These are phyloP conservation scores for Canna indica DNA, from an alignment of 176 grass and related monocot genomes.

Conservation along the genomic window DNA sequence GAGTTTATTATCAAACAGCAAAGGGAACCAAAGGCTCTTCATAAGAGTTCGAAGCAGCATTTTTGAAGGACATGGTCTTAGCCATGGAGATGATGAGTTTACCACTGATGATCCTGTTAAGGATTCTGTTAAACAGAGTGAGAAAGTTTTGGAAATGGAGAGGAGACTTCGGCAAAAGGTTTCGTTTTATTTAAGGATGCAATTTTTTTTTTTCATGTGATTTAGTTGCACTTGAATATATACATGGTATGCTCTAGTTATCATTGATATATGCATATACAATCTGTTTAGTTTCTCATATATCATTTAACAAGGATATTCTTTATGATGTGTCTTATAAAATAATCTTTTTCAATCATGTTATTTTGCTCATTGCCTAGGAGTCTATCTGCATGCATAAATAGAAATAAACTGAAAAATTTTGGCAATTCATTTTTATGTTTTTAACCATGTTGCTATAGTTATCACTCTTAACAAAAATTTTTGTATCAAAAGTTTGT, in stretches of 20 bases:
- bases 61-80: slow-evolving; percentile 13
- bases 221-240: background rate
- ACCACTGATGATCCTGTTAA: slow-evolving; percentile 27
- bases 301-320: background rate
- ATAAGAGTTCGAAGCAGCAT: background rate
- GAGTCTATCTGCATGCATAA: no score
- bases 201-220: background rate
- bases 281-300: no score
- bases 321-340: background rate
- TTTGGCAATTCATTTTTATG: no score
- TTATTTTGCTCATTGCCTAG: background rate
- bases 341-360: background rate
- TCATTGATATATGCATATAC: no score
- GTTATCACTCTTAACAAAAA: no score
- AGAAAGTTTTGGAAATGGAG: slow-evolving; percentile 39
- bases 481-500: no score
- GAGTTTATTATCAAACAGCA: background rate
- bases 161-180: slow-evolving; percentile 41
- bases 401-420: no score
- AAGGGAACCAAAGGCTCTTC: slow-evolving; percentile 13
- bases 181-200: background rate
- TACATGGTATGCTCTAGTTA: no score
- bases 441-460: no score
- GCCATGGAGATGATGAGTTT: slow-evolving; percentile 6
- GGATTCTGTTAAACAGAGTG: slow-evolving; percentile 30